These are phyloP conservation scores for Exophiala viscosa DNA, from an alignment of 2,329 filamentous ascomycete species.

Conservation along the genomic window DNA sequence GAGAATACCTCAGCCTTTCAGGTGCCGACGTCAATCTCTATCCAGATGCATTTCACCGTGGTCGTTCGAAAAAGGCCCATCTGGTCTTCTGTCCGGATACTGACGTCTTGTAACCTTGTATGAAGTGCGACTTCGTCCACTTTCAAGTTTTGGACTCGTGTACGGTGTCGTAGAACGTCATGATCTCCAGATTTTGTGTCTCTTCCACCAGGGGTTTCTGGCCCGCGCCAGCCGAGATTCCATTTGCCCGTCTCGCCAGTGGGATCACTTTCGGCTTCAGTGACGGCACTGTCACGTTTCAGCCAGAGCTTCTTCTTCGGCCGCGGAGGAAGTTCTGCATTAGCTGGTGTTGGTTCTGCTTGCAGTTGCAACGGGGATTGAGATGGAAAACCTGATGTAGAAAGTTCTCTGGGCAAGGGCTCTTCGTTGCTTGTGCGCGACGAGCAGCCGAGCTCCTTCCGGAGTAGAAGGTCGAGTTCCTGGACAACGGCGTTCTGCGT, in stretches of 20 bases:
- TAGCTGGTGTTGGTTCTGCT: slow-evolving; percentile 1
- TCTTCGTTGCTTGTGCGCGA: too few relatives aligned
- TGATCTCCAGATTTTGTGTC: slow-evolving; percentile 2
- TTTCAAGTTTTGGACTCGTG: slow-evolving; percentile 12
- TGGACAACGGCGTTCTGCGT: slow-evolving; percentile 38
- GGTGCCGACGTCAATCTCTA: slow-evolving; percentile 32
- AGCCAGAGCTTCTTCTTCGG: slow-evolving; percentile 19
- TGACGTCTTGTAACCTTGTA: slow-evolving; percentile 38
- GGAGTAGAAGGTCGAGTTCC: slow-evolving; percentile 33
- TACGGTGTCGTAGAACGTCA: neutral
- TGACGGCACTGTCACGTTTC: slow-evolving; percentile 15
- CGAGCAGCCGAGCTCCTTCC: slow-evolving; percentile 5
- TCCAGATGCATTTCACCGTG: slow-evolving; percentile 34
- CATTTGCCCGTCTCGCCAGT: slow-evolving; percentile 28
- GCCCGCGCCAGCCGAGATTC: slow-evolving; percentile 33
- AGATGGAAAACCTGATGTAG: neutral
- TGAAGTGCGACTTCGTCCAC: slow-evolving; percentile 31
- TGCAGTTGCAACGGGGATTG: neutral
- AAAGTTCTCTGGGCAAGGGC: too few relatives aligned
- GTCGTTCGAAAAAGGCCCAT: slow-evolving; percentile 45
- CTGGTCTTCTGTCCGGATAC: slow-evolving; percentile 41
- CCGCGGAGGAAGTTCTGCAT: slow-evolving; percentile 5
- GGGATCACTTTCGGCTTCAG: slow-evolving; percentile 23
- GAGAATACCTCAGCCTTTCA: neutral
- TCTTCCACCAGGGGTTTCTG: neutral